These are phyloP conservation scores for Amanita rimosa DNA, from an alignment of 768 basidiomycete genomes.

Conservation along the genomic window DNA sequence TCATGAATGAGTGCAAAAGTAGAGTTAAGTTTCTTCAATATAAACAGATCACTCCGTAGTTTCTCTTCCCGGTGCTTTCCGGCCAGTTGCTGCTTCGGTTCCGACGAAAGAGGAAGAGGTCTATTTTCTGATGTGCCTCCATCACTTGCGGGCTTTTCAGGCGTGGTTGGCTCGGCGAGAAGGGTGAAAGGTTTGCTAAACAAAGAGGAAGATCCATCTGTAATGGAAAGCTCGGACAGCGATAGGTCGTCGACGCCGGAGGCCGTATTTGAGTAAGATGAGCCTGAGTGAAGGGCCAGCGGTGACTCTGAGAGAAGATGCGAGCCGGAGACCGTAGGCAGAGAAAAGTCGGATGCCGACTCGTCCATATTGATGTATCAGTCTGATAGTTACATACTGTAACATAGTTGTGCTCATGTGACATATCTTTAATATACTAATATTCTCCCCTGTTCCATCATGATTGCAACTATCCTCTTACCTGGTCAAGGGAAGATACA, in stretches of 20 bases:
- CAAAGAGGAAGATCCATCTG: slow-evolving; percentile 16
- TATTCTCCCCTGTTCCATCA: no score
- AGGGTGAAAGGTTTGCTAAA: slow-evolving; percentile 18
- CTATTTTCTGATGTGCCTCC: no score
- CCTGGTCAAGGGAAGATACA: not conserved
- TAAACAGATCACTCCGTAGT: slow-evolving; percentile 60
- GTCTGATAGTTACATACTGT: not conserved
- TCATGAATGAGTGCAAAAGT: slow-evolving; percentile 61
- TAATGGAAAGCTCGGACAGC: slow-evolving; percentile 42
- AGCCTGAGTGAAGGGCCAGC: slow-evolving; percentile 10
- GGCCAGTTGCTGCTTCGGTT: not conserved
- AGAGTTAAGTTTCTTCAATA: slow-evolving; percentile 62
- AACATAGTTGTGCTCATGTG: not conserved
- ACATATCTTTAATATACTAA: no score
- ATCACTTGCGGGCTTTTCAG: not conserved
- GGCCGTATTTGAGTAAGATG: no score
- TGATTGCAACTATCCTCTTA: not conserved
- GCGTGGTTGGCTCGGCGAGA: slow-evolving; percentile 13
- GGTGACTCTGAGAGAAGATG: slow-evolving; percentile 35
- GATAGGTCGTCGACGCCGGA: slow-evolving; percentile 41
- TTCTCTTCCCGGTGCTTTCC: slow-evolving; percentile 45
- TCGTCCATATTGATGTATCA: no score
- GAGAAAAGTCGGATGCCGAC: slow-evolving; percentile 3
- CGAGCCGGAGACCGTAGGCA: slow-evolving; percentile 5
- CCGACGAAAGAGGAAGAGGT: no score